Base-by-base conservation (phyloP, 352 stramenopile species). In the Globisporangium nodosum region DNA sequence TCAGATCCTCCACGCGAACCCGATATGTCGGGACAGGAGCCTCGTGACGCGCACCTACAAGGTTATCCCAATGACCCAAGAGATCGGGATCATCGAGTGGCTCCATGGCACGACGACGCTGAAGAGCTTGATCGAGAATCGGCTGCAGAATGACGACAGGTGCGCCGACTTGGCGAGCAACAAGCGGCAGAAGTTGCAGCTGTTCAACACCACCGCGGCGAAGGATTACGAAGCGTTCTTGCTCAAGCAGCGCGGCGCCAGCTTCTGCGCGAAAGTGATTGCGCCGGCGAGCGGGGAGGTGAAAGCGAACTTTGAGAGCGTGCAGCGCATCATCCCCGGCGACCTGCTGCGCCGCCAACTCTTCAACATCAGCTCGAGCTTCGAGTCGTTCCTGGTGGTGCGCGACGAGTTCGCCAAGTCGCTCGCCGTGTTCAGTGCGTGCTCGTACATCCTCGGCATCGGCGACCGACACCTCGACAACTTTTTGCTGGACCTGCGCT, bases 391-490 rank as follows among this genome's bases (percentile, higher is more conserved):
- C 58, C 63, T 97, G 39, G 65, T 76, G 16, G 73, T 96, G 60
- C 84, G 90, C 47, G 78, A 85, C 58, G 73, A 89, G n/a, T 96
- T 97, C 56, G 67, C 85, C 2, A 81, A 74, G 56, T 94, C 86
- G 13, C 59, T 97, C 9, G 87, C 87, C 5, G 81, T 89, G 18
- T 92, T 97, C 46, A 96, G 71, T 61, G 76, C 89, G 13, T 96
- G 78, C 49, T 87, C 81, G 9, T 97, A 97, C 68, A 68, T 97
- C 16, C 50, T 97, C 3, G 90, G 90, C 21, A 97, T 97, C 50
- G 90, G 90, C 15, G 90, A 97, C 70, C 79, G 90, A 7, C 90
- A 97, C 51, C 52, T 97, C 51, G 90, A 97, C 56, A 97, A 97
- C 56, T 96, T 97, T 54, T 60, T 97, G 9, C 71, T 97, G 1